Evolutionary conservation across 257 asterid species (phyloP).

Genomic region (Nicotiana noctiflora): DNA sequence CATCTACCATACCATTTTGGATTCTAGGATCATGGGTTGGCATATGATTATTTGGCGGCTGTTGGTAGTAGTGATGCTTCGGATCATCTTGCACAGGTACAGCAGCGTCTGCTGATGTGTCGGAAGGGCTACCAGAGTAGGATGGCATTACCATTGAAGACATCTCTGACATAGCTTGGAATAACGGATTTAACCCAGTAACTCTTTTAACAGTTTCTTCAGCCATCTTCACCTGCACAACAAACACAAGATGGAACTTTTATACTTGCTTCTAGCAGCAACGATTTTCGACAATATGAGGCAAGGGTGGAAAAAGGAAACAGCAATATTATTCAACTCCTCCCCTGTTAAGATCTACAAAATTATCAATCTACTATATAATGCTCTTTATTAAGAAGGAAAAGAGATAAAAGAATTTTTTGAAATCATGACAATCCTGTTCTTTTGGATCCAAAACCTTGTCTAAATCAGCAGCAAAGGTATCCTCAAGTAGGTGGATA

Average conservation of each 20-base stretch:
- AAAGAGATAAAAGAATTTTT: not conserved
- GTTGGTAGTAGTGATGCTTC: constrained; percentile 43
- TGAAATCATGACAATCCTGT: not conserved
- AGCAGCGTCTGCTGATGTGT: constrained; percentile 59
- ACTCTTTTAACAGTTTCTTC: constrained; percentile 85
- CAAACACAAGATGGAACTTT: not conserved
- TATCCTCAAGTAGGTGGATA: not conserved
- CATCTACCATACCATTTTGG: constrained; percentile 36
- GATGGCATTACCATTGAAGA: constrained; percentile 56
- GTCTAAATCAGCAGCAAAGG: not conserved
- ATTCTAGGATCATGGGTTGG: constrained; percentile 30
- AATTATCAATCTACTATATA: not conserved
- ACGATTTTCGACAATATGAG: not conserved
- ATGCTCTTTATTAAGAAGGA: not conserved
- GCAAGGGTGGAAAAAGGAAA: not conserved
- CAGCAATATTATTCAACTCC: not conserved
- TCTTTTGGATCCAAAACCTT: not conserved
- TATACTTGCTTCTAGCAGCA: not conserved
- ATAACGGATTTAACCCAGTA: constrained; percentile 71
- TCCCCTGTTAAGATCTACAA: not conserved
- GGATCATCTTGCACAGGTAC: constrained; percentile 59
- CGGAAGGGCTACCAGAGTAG: constrained; percentile 52
- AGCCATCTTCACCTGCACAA: constrained; percentile 81
- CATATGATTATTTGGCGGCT: constrained; percentile 31
- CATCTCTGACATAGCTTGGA: constrained; percentile 79